Conservation (phyloP, 345 rosid species). For the Ricinus communis region DNA sequence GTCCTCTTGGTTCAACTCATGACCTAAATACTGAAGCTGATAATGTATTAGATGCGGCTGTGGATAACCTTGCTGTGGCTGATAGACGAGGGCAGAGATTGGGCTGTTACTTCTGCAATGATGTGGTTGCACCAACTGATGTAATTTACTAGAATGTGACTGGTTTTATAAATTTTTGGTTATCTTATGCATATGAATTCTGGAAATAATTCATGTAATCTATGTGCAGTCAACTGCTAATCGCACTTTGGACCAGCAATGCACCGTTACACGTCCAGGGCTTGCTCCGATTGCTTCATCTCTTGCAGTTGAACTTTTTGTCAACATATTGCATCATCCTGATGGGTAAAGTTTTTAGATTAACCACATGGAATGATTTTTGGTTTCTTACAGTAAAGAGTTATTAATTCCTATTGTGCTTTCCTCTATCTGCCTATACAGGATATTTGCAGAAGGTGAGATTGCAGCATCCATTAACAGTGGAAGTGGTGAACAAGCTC, state of each 20-base stretch:
- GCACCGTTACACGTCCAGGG: conserved; percentile 97
- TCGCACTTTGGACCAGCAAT: conserved; percentile 94
- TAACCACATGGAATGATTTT: background rate
- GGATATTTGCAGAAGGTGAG: conserved; percentile 68
- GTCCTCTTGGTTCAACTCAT: conserved; percentile 45
- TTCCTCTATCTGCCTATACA: conserved; percentile 25
- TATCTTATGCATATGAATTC: conserved; percentile 3
- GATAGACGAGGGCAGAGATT: conserved; percentile 53
- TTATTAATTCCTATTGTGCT: conserved; percentile 8
- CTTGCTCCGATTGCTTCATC: conserved; percentile 94
- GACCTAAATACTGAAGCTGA: conserved; percentile 34
- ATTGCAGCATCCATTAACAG: conserved; percentile 43
- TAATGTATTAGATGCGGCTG: conserved; percentile 34
- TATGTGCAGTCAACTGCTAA: conserved; percentile 81
- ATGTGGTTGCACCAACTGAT: conserved; percentile 92
- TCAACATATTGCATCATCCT: conserved; percentile 83
- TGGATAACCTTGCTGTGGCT: conserved; percentile 43
- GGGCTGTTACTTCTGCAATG: conserved; percentile 98
- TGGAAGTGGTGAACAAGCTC: conserved; percentile 58
- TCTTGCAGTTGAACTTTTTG: conserved; percentile 84
- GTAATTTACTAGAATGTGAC: conserved; percentile 43
- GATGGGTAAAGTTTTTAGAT: conserved; percentile 78
- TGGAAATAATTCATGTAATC: conserved; percentile 10
- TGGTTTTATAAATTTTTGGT: conserved; percentile 9
- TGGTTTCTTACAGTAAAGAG: background rate